Conservation (phyloP, 1,139 yeast genomes). For the Magnusiomyces magnusii region DNA sequence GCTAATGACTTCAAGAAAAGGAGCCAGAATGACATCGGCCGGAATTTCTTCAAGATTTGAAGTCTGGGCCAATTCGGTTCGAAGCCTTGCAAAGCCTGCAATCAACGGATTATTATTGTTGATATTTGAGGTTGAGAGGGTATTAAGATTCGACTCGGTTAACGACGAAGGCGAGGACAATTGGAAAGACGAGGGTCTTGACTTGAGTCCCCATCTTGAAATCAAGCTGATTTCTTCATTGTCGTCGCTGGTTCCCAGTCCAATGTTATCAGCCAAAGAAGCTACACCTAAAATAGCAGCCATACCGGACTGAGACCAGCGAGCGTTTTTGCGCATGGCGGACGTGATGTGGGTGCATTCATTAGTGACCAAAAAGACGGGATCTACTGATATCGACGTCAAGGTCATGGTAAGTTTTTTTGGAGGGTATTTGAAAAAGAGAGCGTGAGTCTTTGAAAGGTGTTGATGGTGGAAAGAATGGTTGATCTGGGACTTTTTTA, state of each 20-base stretch:
- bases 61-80: slow-evolving; percentile 59
- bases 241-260: too few relatives aligned
- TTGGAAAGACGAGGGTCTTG: neutral
- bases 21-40: slow-evolving; percentile 68
- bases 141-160: neutral
- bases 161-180: too few relatives aligned
- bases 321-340: slow-evolving; percentile 81
- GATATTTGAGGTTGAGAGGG: neutral
- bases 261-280: slow-evolving; percentile 3
- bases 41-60: slow-evolving; percentile 52
- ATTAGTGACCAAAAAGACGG: slow-evolving; percentile 74
- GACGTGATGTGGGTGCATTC: slow-evolving; percentile 84
- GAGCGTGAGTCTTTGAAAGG: too few relatives aligned
- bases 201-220: slow-evolving; percentile 24
- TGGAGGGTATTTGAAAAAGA: too few relatives aligned
- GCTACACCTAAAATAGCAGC: slow-evolving; percentile 69
- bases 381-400: slow-evolving; percentile 58
- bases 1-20: slow-evolving; percentile 79
- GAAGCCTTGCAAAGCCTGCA: slow-evolving; percentile 71
- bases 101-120: slow-evolving; percentile 53
- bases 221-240: slow-evolving; percentile 26
- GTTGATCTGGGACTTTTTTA: too few relatives aligned
- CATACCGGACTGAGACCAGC: slow-evolving; percentile 80
- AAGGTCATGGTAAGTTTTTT: too few relatives aligned
- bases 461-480: too few relatives aligned